These are phyloP conservation scores for Chimonanthus salicifolius DNA, from an alignment of 164 flowering plant genomes.

Conservation along the genomic window DNA sequence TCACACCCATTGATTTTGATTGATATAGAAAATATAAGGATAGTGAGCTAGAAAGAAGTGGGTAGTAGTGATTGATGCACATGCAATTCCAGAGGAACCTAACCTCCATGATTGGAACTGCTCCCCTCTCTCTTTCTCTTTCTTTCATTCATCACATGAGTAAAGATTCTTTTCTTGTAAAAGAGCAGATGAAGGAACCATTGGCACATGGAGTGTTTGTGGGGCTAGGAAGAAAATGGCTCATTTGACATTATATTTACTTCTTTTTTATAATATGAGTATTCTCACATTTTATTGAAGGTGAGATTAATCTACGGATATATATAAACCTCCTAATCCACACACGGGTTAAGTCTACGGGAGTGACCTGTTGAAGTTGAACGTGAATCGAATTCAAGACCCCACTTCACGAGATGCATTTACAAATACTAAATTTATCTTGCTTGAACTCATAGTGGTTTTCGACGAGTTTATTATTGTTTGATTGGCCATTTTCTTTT, in stretches of 20 bases:
- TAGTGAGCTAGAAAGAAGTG: slow-evolving; percentile 33
- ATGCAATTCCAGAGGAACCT: slow-evolving; percentile 59
- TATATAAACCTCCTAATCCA: too few relatives aligned
- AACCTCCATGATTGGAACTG: slow-evolving; percentile 54
- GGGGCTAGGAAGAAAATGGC: slow-evolving; percentile 3
- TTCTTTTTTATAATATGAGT: not conserved
- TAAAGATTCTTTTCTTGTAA: slow-evolving; percentile 39
- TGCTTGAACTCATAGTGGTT: too few relatives aligned
- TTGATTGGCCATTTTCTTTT: too few relatives aligned
- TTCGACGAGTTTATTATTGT: too few relatives aligned
- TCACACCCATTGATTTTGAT: not conserved
- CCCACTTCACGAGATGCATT: too few relatives aligned
- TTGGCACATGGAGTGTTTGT: slow-evolving; percentile 54
- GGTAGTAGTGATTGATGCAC: slow-evolving; percentile 41
- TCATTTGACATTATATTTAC: not conserved
- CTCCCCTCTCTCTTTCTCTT: slow-evolving; percentile 32
- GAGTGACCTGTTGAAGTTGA: too few relatives aligned
- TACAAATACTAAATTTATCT: too few relatives aligned
- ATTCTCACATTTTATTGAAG: too few relatives aligned
- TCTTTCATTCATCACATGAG: slow-evolving; percentile 19
- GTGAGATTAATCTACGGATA: too few relatives aligned
- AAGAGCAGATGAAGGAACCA: slow-evolving; percentile 21
- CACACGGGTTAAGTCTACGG: too few relatives aligned
- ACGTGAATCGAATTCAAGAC: too few relatives aligned
- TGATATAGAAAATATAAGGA: slow-evolving; percentile 7